phyloP scores from a whole-genome alignment of 2,329 filamentous ascomycete species.

The Metarhizium anisopliae region DNA sequence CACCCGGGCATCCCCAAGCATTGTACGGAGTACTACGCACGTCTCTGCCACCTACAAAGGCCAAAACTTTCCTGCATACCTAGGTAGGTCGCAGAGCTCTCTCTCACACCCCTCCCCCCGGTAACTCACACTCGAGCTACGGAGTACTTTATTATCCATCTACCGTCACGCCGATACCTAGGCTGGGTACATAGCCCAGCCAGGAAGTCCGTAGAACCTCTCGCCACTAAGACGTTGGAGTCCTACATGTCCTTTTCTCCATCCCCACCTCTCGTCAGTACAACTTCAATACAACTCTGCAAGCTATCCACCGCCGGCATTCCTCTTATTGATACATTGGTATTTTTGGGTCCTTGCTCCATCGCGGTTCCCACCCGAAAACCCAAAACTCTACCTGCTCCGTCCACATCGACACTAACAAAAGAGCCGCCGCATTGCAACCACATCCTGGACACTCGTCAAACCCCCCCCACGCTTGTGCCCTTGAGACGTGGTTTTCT shows the following conservation, averaged over 20 bases:
- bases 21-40: neutral
- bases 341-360: neutral
- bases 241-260: too few species aligned
- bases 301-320: neutral
- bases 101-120: slow-evolving; percentile 1
- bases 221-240: too few species aligned
- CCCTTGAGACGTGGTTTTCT: slow-evolving; percentile 2
- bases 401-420: slow-evolving; percentile 14
- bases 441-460: slow-evolving; percentile 9
- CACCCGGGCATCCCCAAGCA: too few species aligned
- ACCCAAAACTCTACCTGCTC: slow-evolving; percentile 1
- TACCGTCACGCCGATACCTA: slow-evolving; percentile 3
- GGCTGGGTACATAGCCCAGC: neutral
- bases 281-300: slow-evolving; percentile 1
- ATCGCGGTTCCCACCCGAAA: slow-evolving; percentile 6
- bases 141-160: slow-evolving; percentile 1
- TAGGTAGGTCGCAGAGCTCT: neutral
- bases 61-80: neutral
- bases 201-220: too few species aligned
- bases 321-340: neutral
- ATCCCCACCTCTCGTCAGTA: neutral
- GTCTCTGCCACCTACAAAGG: neutral
- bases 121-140: neutral
- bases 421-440: slow-evolving; percentile 15
- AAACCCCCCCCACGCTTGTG: slow-evolving; percentile 4